Evolutionary conservation across 2,329 filamentous ascomycete species (phyloP), one percentile per base, ranked within the genome.

Genomic region (Epichloe elymi): DNA sequence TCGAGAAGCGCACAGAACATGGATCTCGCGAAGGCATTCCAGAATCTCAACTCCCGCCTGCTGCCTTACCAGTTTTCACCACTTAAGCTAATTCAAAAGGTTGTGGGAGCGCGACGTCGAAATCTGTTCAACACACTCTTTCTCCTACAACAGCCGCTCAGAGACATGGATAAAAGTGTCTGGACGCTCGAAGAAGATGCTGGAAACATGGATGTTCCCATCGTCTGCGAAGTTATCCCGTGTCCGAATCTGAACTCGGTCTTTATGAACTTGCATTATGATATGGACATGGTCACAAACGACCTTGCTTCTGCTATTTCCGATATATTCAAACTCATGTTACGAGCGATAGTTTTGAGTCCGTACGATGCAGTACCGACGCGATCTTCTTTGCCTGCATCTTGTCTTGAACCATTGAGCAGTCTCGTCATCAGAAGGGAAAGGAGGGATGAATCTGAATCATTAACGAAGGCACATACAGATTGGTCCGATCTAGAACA

Each of bases 51-150:
- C 59, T 68, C 78, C 0, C 72, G 82, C 1, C 66, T 82, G 2
- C 59, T 91, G 17, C 71, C 75, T 0, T 83, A 84, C 58, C 88
- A 95, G 55, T 78, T 94, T 48, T 86, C 84, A 0, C 79, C 88
- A 1, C 67, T 95, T 26, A 78, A 89, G 23, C 76, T 75, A 0
- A 80, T 95, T 14, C 88, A 91, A 58, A 72, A 57, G 56, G 70
- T 60, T 59, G 67, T 55, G 53, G 65, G 51, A 62, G 74, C 52
- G 3, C 56, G 59, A 1, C 73, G 75, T 2, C 66, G 67, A 17
- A 73, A 73, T 12, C 69, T 95, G 0, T 95, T 95, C 62, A 87
- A 95, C 61, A 86, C 85, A 1, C 67, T 95, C 33, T 70, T 96
- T 15, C 77, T 96, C 46, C 70, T 95, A 11, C 90, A 96, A 61